Evolutionary conservation across 352 stramenopile genomes (phyloP).

Genomic region (Pythium vanterpoolii): DNA sequence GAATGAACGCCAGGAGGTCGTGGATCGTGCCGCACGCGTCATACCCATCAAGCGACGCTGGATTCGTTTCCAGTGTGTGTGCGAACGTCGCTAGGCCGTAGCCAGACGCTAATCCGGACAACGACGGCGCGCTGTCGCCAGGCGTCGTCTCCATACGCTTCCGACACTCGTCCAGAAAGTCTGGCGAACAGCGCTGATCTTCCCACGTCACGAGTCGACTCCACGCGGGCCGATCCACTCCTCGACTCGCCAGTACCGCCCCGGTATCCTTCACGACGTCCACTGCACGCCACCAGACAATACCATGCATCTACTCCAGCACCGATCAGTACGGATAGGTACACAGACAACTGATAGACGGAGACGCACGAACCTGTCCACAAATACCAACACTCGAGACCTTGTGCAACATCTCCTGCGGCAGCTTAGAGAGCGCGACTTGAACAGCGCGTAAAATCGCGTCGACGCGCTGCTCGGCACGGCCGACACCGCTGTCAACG

Average conservation of each 20-base stretch:
- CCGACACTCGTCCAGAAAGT: constrained; percentile 42
- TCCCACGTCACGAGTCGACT: constrained; percentile 76
- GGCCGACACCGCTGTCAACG: constrained; percentile 15
- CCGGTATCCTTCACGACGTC: constrained; percentile 29
- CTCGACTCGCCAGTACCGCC: constrained; percentile 6
- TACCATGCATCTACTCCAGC: constrained; percentile 70
- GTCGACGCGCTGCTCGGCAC: constrained; percentile 45
- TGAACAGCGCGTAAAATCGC: constrained; percentile 45
- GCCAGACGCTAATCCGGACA: constrained; percentile 44
- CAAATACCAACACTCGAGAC: constrained; percentile 61
- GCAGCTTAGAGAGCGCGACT: constrained; percentile 32
- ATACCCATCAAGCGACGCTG: constrained; percentile 37
- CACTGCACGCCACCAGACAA: constrained; percentile 73
- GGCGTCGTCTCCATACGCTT: background rate
- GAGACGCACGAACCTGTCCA: constrained; percentile 39
- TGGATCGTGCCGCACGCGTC: constrained; percentile 80
- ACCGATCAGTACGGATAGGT: background rate
- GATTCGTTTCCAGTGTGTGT: constrained; percentile 38
- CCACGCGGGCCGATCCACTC: constrained; percentile 31
- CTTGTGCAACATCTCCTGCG: constrained; percentile 18
- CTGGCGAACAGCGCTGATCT: constrained; percentile 62
- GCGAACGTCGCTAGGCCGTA: constrained; percentile 74
- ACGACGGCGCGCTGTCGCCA: constrained; percentile 9
- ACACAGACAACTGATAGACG: background rate
- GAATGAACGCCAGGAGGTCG: constrained; percentile 68